phyloP scores from a whole-genome alignment of 768 basidiomycete genomes.

The Podaxis sp. region DNA sequence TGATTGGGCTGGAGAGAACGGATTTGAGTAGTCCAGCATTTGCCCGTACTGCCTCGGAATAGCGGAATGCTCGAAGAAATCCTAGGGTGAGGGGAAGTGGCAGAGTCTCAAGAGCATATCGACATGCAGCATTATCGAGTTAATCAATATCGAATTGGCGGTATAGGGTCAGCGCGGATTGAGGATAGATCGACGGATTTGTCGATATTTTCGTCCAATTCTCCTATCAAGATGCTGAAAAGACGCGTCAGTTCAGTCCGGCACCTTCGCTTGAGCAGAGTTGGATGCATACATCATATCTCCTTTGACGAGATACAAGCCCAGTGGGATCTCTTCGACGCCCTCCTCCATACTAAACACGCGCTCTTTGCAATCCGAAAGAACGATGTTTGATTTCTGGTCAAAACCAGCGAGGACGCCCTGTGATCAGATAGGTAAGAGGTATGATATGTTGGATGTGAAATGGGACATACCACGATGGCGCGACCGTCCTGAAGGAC shows the following conservation, averaged over 20 bases:
- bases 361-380: constrained; percentile 91
- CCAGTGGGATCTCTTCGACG: constrained; percentile 92
- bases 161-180: constrained; percentile 87
- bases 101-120: not conserved
- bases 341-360: constrained; percentile 89
- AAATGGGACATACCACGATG: constrained; percentile 71
- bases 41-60: not conserved
- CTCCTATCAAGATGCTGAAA: constrained; percentile 71
- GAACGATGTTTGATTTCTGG: constrained; percentile 94
- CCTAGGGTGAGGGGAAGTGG: not conserved
- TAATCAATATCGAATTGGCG: constrained; percentile 71
- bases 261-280: not conserved
- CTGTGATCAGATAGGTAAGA: constrained; percentile 36
- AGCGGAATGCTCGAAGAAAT: not conserved
- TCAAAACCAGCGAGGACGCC: constrained; percentile 92
- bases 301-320: constrained; percentile 96
- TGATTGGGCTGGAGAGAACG: not conserved
- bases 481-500: constrained; percentile 95
- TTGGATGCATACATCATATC: constrained; percentile 86
- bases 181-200: constrained; percentile 67
- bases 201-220: constrained; percentile 84
- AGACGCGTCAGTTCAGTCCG: constrained; percentile 3
- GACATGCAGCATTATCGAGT: not conserved
- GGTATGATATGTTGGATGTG: not conserved
- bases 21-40: not conserved